These are phyloP conservation scores for Penicillium fimorum DNA, from an alignment of 495 filamentous ascomycete species.

Conservation along the genomic window DNA sequence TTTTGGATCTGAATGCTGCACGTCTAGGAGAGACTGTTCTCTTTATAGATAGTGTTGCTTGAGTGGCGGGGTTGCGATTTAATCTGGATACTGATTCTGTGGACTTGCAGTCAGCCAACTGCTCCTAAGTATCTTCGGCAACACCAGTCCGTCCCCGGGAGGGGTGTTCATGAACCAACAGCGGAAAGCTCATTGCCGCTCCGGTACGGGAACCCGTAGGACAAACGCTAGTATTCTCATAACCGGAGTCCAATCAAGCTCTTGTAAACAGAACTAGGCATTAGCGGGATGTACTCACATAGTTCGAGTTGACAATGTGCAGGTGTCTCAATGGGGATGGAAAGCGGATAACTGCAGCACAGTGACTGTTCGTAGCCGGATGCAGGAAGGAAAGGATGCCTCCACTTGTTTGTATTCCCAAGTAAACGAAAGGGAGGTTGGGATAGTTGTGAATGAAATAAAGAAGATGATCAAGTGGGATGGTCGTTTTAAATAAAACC, in stretches of 20 bases:
- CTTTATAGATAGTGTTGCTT: slow-evolving; percentile 13
- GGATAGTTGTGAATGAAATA: slow-evolving; percentile 28
- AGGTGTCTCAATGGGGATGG: slow-evolving; percentile 6
- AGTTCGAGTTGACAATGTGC: slow-evolving; percentile 7
- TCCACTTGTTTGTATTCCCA: slow-evolving; percentile 16
- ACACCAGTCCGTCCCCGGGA: background rate
- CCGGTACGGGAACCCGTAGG: slow-evolving; percentile 21
- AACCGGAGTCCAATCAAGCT: slow-evolving; percentile 23
- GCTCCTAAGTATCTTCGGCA: slow-evolving; percentile 1
- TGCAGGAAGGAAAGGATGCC: slow-evolving; percentile 23
- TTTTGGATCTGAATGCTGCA: background rate
- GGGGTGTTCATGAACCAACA: slow-evolving; percentile 13
- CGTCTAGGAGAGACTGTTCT: slow-evolving; percentile 2
- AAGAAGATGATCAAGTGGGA: slow-evolving; percentile 10
- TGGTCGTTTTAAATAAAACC: slow-evolving; percentile 10
- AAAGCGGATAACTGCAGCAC: slow-evolving; percentile 22
- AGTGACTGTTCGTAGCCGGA: slow-evolving; percentile 23
- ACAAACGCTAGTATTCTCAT: slow-evolving; percentile 7
- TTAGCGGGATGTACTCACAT: slow-evolving; percentile 17
- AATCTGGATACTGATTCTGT: slow-evolving; percentile 1
- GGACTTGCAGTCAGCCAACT: slow-evolving; percentile 7
- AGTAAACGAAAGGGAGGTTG: slow-evolving; percentile 22
- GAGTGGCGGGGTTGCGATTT: slow-evolving; percentile 2
- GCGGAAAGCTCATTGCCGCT: slow-evolving; percentile 5
- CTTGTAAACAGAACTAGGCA: slow-evolving; percentile 16